Conservation (phyloP, 2,329 filamentous ascomycete species). For the Alternaria rosae region DNA sequence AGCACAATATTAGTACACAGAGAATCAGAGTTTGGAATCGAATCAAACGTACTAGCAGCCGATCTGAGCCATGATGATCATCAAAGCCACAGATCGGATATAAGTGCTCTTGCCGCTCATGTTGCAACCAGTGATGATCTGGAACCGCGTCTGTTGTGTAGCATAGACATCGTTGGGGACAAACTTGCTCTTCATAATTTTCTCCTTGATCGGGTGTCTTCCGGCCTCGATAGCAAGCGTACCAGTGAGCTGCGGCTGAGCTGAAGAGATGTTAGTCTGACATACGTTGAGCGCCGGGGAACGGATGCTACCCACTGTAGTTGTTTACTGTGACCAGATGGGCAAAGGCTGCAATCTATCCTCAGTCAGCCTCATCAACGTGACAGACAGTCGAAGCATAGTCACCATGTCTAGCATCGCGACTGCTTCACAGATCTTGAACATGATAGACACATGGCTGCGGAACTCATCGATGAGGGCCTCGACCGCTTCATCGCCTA, state of each 20-base stretch:
- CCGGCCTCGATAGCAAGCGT: slow-evolving; percentile 76
- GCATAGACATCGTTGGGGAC: slow-evolving; percentile 92
- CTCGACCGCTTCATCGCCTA: slow-evolving; percentile 73
- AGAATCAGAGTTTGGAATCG: neutral
- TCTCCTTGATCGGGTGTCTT: slow-evolving; percentile 81
- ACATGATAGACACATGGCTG: slow-evolving; percentile 73
- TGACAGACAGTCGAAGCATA: neutral
- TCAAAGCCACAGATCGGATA: slow-evolving; percentile 82
- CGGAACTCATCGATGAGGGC: slow-evolving; percentile 76
- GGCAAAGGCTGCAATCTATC: slow-evolving; percentile 44
- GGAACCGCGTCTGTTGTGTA: slow-evolving; percentile 80
- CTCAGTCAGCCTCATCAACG: slow-evolving; percentile 7
- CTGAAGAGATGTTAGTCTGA: slow-evolving; percentile 34
- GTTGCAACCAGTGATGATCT: slow-evolving; percentile 94
- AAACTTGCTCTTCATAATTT: slow-evolving; percentile 71
- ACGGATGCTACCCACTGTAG: slow-evolving; percentile 54
- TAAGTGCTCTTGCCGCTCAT: slow-evolving; percentile 98
- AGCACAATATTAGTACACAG: slow-evolving; percentile 13
- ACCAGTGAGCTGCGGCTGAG: slow-evolving; percentile 72
- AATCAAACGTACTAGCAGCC: slow-evolving; percentile 69
- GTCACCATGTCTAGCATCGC: slow-evolving; percentile 84
- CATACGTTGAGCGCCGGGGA: neutral
- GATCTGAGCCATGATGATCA: slow-evolving; percentile 92
- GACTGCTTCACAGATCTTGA: slow-evolving; percentile 85
- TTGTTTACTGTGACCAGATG: slow-evolving; percentile 73